A percentile compares a stretch with the other conserved stretches of the same genome.
These are phyloP conservation scores for Mycena amicta DNA, from an alignment of 768 basidiomycete species.

Conservation along the genomic window DNA sequence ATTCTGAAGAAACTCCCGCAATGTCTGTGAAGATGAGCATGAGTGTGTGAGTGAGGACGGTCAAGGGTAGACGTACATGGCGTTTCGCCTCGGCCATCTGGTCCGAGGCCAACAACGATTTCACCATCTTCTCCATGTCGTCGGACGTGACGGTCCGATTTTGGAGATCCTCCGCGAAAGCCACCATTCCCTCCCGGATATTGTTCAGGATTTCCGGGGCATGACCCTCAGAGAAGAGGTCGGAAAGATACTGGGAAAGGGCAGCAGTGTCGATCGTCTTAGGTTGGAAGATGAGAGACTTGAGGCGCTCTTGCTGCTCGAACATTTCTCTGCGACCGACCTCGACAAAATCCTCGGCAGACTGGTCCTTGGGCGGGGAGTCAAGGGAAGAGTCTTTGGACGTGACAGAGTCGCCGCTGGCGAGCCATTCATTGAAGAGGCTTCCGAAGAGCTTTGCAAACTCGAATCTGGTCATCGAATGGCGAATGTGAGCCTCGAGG, in stretches of 20 bases:
- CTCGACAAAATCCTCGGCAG: slow-evolving; percentile 1
- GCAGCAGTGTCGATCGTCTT: slow-evolving; percentile 34
- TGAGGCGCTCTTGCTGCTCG: slow-evolving; percentile 39
- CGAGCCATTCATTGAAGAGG: slow-evolving; percentile 23
- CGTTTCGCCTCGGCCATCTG: slow-evolving; percentile 44
- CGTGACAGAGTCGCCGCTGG: slow-evolving; percentile 18
- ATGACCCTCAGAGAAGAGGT: slow-evolving; percentile 39
- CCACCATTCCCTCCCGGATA: slow-evolving; percentile 32
- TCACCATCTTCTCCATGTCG: slow-evolving; percentile 36
- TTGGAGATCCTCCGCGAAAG: slow-evolving; percentile 32
- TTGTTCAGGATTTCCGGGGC: slow-evolving; percentile 31
- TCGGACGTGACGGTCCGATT: slow-evolving; percentile 25
- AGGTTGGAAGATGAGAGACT: slow-evolving; percentile 44
- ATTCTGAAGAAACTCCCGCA: slow-evolving; percentile 46
- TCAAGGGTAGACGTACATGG: too few species aligned
- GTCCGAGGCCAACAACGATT: slow-evolving; percentile 37
- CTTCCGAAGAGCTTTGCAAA: slow-evolving; percentile 24
- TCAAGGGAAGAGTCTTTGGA: neutral
- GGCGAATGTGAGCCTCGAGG: slow-evolving; percentile 17
- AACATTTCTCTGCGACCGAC: slow-evolving; percentile 9
- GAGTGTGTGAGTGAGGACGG: too few species aligned
- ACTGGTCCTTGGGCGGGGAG: neutral
- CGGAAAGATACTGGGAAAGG: slow-evolving; percentile 37
- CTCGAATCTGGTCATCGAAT: slow-evolving; percentile 20
- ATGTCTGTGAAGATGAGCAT: too few species aligned